Conservation (phyloP, 306 rosid species). For the Dalbergia cochinchinensis region DNA sequence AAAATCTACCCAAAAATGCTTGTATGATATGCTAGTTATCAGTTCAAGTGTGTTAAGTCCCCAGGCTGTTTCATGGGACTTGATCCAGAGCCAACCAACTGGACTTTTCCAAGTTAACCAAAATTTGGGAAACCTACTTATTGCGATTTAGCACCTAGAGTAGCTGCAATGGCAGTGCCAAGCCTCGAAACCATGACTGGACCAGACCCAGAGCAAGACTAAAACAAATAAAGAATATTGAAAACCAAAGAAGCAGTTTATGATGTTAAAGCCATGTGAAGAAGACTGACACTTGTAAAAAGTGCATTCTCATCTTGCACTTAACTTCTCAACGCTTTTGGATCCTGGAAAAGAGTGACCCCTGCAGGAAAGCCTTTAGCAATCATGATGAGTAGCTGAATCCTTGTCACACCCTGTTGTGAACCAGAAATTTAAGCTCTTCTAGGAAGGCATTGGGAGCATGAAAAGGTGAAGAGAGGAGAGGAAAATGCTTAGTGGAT, state of each 20-base stretch:
- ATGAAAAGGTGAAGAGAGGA: conserved; percentile 8
- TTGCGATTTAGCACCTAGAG: background rate
- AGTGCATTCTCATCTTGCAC: background rate
- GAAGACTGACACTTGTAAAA: background rate
- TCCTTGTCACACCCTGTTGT: background rate
- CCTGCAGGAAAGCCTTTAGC: background rate
- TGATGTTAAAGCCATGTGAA: background rate
- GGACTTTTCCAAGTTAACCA: background rate
- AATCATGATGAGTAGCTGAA: background rate
- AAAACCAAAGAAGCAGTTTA: background rate
- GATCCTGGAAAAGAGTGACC: background rate
- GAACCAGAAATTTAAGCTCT: background rate
- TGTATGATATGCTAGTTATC: background rate
- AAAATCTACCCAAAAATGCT: background rate
- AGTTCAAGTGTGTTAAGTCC: background rate
- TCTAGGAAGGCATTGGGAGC: background rate
- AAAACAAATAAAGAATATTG: background rate
- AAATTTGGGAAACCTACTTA: background rate
- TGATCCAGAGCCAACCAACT: background rate
- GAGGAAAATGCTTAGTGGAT: background rate
- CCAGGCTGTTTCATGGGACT: background rate
- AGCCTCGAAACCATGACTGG: background rate
- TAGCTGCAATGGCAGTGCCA: background rate
- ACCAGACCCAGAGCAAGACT: background rate
- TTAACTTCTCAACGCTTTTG: background rate